A percentile compares a stretch with the other conserved stretches of the same genome.
phyloP scores from a whole-genome alignment of 1,139 yeast genomes.

The Yamadazyma taylorii region DNA sequence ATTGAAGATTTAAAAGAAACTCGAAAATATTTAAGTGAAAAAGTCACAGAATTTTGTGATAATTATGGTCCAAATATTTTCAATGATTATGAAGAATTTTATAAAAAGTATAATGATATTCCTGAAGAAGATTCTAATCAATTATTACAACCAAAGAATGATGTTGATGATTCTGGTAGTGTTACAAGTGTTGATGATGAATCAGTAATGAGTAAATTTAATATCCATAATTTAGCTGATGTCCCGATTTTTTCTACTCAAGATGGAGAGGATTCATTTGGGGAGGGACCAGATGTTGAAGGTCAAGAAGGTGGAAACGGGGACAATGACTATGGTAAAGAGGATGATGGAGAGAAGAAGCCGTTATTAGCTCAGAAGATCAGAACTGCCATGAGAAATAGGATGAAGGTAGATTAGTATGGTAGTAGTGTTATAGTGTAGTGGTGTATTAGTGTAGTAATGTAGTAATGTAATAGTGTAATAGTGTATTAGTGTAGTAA shows the following conservation, averaged over 20 bases:
- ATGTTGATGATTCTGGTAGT: constrained; percentile 2
- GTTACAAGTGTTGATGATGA: constrained; percentile 23
- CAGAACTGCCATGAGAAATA: constrained; percentile 12
- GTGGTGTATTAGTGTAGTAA: background rate
- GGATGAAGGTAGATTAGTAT: constrained; percentile 7
- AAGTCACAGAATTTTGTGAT: constrained; percentile 68
- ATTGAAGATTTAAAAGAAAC: constrained; percentile 55
- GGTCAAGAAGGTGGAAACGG: constrained; percentile 23
- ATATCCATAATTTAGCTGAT: constrained; percentile 6
- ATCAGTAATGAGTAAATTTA: constrained; percentile 10
- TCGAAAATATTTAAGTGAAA: constrained; percentile 53
- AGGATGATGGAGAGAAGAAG: constrained; percentile 6
- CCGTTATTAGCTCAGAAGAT: constrained; percentile 7
- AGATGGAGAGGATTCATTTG: constrained; percentile 55
- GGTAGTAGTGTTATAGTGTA: background rate
- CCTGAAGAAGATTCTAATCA: constrained; percentile 6
- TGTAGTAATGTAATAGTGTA: too few species aligned
- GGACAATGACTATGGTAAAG: constrained; percentile 17
- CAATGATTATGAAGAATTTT: constrained; percentile 55
- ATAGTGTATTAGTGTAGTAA: too few species aligned
- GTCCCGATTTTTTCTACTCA: constrained; percentile 6
- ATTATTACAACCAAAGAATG: background rate
- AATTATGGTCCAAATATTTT: constrained; percentile 74
- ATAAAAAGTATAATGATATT: constrained; percentile 25
- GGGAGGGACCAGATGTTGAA: too few species aligned